Conservation (phyloP, 2,329 filamentous ascomycete species). For the Fusarium sp. region DNA sequence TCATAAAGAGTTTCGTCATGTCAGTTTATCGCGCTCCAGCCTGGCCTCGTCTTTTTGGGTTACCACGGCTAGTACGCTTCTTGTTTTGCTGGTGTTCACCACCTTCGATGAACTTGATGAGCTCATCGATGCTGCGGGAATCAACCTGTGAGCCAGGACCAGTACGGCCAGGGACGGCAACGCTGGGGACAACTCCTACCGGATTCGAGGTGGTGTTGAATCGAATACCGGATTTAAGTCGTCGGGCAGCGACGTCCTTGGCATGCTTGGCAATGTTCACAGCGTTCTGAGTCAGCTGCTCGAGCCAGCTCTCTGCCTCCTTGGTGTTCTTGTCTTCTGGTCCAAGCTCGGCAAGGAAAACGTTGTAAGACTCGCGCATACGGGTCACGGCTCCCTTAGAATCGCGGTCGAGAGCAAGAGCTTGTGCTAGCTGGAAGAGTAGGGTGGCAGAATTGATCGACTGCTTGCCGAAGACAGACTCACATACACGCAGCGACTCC, state of each 20-base stretch:
- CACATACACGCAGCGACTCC: conserved; percentile 88
- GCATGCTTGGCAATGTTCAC: conserved; percentile 94
- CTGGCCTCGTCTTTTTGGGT: conserved; percentile 67
- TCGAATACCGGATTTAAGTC: conserved; percentile 76
- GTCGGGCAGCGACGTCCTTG: conserved; percentile 83
- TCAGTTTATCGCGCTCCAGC: conserved; percentile 37
- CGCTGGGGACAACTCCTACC: conserved; percentile 41
- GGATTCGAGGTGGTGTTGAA: conserved; percentile 62
- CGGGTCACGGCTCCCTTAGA: conserved; percentile 89
- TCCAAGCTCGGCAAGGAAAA: conserved; percentile 90
- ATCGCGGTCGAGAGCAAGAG: conserved; percentile 94
- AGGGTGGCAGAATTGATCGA: conserved; percentile 95
- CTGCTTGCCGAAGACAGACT: conserved; percentile 87
- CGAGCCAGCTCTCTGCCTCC: conserved; percentile 95
- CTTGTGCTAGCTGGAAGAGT: conserved; percentile 96
- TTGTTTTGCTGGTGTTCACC: conserved; percentile 68
- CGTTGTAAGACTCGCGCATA: conserved; percentile 97
- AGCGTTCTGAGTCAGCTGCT: conserved; percentile 95
- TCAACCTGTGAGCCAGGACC: conserved; percentile 65
- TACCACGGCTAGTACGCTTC: conserved; percentile 66
- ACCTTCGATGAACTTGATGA: conserved; percentile 95
- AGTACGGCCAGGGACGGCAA: conserved; percentile 51
- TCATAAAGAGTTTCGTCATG: conserved; percentile 30
- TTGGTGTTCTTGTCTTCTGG: conserved; percentile 96
- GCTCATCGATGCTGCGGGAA: conserved; percentile 88